Base-by-base conservation (phyloP, 2,329 filamentous ascomycete genomes). In the Apiospora hydei region DNA sequence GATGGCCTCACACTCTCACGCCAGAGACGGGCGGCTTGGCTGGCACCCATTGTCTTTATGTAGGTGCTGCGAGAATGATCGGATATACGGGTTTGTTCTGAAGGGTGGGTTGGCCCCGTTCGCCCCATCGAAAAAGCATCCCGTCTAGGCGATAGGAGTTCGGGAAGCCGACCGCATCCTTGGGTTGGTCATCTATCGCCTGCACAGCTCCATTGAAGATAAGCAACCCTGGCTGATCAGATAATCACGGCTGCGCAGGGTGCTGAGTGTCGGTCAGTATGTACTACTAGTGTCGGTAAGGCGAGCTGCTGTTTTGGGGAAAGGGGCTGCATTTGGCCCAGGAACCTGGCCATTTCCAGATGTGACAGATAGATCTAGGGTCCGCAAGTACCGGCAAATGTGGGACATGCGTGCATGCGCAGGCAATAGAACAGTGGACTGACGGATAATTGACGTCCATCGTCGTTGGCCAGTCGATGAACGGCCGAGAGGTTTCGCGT, bases 11-110 rank as follows among this genome's bases (percentile, higher is more conserved):
- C 57, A 34, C n/a, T 64, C 57, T 64, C 57, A 64, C 18, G 18
- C 41, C 13, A 4, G 1, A 64, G 57, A 7, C 34, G 34, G 18
- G 34, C 1, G 34, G 18, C 57, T 41, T 41, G 57, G 53, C 30
- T 38, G 53, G 53, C 57, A 64, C 8, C 18, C 34, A 64, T 41
- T 41, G 34, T 64, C 34, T 14, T 64, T 64, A 64, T 61, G 53
- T 61, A 41, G 30, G 18, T 64, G 34, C 18, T n/a, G 30, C 18
- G n/a, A 64, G 21, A 41, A 0, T n/a, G 57, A 41, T 41, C 57
- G 57, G 57, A 64, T 64, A 64, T 64, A 64, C 57, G 57, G 57
- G 34, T 64, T 64, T 64, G 21, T n/a, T n/a, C 13, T 64, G 57
- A 21, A 6, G 30, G 16, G 57, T 64, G 57, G 57, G 21, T 64